Evolutionary conservation across 1,139 yeast species (phyloP).

Genomic region (Diutina catenulata): DNA sequence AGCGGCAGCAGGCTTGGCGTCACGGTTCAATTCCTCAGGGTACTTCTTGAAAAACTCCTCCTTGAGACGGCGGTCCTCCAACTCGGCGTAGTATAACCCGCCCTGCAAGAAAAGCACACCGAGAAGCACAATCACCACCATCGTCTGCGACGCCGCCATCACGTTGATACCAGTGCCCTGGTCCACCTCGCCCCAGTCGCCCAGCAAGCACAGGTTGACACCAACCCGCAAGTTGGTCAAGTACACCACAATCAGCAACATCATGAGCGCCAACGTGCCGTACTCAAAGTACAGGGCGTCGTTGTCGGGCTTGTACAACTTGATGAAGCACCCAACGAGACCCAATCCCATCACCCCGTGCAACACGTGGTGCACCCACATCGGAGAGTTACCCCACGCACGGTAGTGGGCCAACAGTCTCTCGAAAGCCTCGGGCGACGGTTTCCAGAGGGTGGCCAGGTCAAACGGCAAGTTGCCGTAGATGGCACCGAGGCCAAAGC

Average conservation of each 20-base stretch:
- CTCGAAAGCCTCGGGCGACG: constrained; percentile 39
- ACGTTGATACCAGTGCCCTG: constrained; percentile 79
- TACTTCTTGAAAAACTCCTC: constrained; percentile 35
- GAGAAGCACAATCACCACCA: constrained; percentile 55
- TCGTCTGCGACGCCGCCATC: constrained; percentile 79
- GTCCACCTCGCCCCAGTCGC: constrained; percentile 92
- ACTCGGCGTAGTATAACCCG: constrained; percentile 83
- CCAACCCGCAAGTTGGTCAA: constrained; percentile 83
- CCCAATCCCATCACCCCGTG: constrained; percentile 54
- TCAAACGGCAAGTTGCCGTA: constrained; percentile 80
- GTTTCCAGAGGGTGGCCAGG: constrained; percentile 58
- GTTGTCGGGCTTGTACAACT: constrained; percentile 75
- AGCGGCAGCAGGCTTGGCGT: constrained; percentile 12
- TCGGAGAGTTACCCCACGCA: constrained; percentile 57
- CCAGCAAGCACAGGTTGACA: constrained; percentile 50
- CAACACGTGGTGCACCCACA: constrained; percentile 44
- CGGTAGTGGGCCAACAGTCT: constrained; percentile 63
- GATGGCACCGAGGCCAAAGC: constrained; percentile 71
- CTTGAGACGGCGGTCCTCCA: constrained; percentile 54
- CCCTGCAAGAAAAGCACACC: constrained; percentile 79
- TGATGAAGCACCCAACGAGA: constrained; percentile 59
- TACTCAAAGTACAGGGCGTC: constrained; percentile 85
- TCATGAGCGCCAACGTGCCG: constrained; percentile 62
- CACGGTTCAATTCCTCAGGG: constrained; percentile 14
- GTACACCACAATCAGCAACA: constrained; percentile 66